Evolutionary conservation across 306 rosid genomes (phyloP).

Genomic region (Fragaria vesca): DNA sequence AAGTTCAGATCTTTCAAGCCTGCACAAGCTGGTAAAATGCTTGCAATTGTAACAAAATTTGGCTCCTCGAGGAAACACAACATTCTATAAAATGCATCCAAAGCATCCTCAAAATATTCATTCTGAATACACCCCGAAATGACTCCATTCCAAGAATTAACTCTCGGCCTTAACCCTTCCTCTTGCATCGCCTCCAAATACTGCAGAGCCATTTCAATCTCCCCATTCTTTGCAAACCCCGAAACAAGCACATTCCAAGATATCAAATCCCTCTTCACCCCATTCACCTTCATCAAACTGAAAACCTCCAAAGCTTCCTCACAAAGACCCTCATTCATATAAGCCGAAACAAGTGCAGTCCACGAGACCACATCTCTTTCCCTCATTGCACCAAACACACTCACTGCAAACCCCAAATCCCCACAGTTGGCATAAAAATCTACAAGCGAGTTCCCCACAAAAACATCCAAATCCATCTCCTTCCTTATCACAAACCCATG

Average conservation of each 20-base stretch:
- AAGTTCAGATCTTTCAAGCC: conserved; percentile 33
- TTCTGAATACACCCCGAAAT: conserved; percentile 49
- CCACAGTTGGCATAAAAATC: conserved; percentile 45
- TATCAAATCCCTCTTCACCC: conserved; percentile 41
- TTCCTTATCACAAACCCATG: conserved; percentile 39
- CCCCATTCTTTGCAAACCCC: conserved; percentile 44
- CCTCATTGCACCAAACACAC: conserved; percentile 40
- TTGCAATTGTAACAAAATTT: conserved; percentile 40
- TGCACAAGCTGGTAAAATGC: conserved; percentile 48
- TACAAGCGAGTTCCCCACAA: conserved; percentile 41
- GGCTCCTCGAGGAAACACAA: conserved; percentile 35
- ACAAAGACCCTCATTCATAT: conserved; percentile 38
- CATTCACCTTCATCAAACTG: conserved; percentile 35
- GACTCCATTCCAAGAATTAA: conserved; percentile 48
- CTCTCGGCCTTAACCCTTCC: conserved; percentile 37
- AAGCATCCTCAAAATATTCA: conserved; percentile 41
- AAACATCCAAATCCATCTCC: conserved; percentile 32
- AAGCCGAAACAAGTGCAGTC: conserved; percentile 46
- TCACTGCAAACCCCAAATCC: conserved; percentile 32
- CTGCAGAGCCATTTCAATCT: conserved; percentile 35
- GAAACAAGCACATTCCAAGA: conserved; percentile 52
- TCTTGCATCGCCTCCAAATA: conserved; percentile 44
- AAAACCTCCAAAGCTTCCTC: conserved; percentile 38
- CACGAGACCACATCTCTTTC: conserved; percentile 48
- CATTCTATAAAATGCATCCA: conserved; percentile 34